Evolutionary conservation across 2,329 filamentous ascomycete species (phyloP).

Genomic region (Geosmithia putterillii): DNA sequence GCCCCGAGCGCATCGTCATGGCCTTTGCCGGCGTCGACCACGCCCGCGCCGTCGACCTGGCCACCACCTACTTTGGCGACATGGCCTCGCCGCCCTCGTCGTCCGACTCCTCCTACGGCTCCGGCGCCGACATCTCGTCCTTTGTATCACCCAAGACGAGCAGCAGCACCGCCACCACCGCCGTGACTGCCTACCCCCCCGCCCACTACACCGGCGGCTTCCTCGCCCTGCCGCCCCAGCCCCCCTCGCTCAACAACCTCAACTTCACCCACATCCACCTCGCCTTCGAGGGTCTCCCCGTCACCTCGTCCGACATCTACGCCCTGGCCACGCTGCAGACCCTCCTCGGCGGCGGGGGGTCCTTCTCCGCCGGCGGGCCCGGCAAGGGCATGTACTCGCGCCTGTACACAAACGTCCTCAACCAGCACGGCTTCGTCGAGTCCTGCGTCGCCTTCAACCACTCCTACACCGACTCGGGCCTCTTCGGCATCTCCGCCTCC

Average conservation of each 20-base stretch:
- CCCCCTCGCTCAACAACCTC: slow-evolving; percentile 66
- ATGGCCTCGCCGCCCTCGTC: slow-evolving; percentile 44
- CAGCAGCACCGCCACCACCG: slow-evolving; percentile 53
- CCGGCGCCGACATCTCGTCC: slow-evolving; percentile 49
- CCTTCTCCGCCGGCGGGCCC: slow-evolving; percentile 90
- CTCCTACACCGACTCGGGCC: slow-evolving; percentile 86
- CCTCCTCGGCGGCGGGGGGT: slow-evolving; percentile 87
- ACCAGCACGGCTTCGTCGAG: slow-evolving; percentile 96
- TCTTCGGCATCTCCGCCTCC: slow-evolving; percentile 85
- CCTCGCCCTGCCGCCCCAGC: slow-evolving; percentile 70
- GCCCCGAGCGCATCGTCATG: slow-evolving; percentile 82
- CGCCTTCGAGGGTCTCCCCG: slow-evolving; percentile 88
- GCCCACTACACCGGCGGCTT: slow-evolving; percentile 85
- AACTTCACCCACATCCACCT: slow-evolving; percentile 87
- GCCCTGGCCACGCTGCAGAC: slow-evolving; percentile 91
- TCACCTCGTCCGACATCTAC: slow-evolving; percentile 87
- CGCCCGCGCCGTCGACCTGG: slow-evolving; percentile 61
- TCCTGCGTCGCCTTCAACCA: slow-evolving; percentile 95
- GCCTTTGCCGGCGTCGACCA: slow-evolving; percentile 91
- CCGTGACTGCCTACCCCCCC: slow-evolving; percentile 34
- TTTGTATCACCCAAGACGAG: too few relatives aligned
- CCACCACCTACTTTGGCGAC: slow-evolving; percentile 81
- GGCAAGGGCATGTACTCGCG: slow-evolving; percentile 99
- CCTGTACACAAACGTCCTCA: slow-evolving; percentile 93
- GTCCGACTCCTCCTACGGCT: slow-evolving; percentile 19